Evolutionary conservation across 805 yeast genomes (phyloP).

Genomic region (Wickerhamiella australiensis): DNA sequence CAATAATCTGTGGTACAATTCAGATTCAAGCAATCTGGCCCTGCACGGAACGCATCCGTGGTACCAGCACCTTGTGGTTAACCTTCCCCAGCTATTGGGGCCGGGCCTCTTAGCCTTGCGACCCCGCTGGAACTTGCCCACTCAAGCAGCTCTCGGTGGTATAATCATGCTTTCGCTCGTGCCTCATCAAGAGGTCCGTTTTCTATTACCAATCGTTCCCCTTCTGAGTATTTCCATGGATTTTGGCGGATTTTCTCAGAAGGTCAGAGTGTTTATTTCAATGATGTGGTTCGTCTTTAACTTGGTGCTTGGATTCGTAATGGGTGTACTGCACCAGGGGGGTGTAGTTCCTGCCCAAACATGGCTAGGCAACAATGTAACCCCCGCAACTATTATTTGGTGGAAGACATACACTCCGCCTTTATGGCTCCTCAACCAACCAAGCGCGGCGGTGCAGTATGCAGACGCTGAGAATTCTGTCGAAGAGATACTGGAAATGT

Average conservation of each 20-base stretch:
- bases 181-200: slow-evolving; percentile 92
- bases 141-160: slow-evolving; percentile 52
- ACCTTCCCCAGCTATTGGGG: slow-evolving; percentile 72
- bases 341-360: slow-evolving; percentile 64
- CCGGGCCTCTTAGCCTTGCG: slow-evolving; percentile 48
- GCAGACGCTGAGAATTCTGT: slow-evolving; percentile 17
- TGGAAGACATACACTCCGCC: slow-evolving; percentile 96
- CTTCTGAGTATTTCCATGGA: slow-evolving; percentile 46
- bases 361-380: slow-evolving; percentile 21
- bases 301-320: slow-evolving; percentile 41
- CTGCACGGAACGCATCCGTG: slow-evolving; percentile 75
- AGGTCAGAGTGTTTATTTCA: slow-evolving; percentile 17
- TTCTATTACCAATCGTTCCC: slow-evolving; percentile 69
- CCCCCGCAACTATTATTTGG: slow-evolving; percentile 44
- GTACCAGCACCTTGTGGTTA: slow-evolving; percentile 60
- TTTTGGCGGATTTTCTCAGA: slow-evolving; percentile 17
- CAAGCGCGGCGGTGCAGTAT: slow-evolving; percentile 20
- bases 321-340: slow-evolving; percentile 83
- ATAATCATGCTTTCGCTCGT: slow-evolving; percentile 48
- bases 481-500: background rate
- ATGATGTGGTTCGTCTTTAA: slow-evolving; percentile 56
- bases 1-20: slow-evolving; percentile 66
- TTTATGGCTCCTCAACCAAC: slow-evolving; percentile 54
- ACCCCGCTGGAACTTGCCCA: slow-evolving; percentile 39
- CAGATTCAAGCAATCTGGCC: slow-evolving; percentile 44